Percentiles rank a stretch among this genome's conserved stretches.
phyloP scores from a whole-genome alignment of 2,329 filamentous ascomycete genomes.

The Aureobasidium sp. region DNA sequence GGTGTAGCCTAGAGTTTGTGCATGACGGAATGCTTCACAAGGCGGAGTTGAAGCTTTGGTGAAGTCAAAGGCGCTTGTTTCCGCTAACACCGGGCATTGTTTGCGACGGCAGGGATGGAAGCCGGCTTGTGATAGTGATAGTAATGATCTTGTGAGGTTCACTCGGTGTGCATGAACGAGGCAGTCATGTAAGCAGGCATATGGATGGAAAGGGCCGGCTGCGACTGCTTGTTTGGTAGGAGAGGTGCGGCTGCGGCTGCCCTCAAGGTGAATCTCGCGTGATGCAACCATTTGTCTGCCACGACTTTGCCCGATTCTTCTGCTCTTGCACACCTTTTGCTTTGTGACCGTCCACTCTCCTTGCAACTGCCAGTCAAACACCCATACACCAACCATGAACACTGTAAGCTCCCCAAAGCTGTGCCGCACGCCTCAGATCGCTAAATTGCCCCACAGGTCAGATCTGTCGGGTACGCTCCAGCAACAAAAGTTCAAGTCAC shows the following conservation, averaged over 20 bases:
- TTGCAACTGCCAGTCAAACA: neutral
- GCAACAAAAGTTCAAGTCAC: neutral
- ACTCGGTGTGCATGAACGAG: neutral
- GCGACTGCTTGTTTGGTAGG: constrained; percentile 2
- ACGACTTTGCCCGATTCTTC: constrained; percentile 9
- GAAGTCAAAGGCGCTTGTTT: neutral
- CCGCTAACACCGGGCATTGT: constrained; percentile 4
- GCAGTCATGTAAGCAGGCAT: too few species aligned
- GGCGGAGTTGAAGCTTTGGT: neutral
- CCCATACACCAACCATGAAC: constrained; percentile 17
- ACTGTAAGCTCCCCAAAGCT: constrained; percentile 21
- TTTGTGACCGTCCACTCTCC: neutral
- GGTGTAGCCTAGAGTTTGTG: neutral
- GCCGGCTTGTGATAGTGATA: neutral
- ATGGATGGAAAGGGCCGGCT: neutral
- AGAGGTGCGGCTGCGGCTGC: constrained; percentile 1
- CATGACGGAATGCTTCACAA: constrained; percentile 1
- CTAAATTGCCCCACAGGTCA: constrained; percentile 14
- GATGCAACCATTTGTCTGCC: constrained; percentile 10
- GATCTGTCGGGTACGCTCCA: constrained; percentile 18
- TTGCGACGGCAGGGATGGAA: neutral
- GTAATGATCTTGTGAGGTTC: too few species aligned
- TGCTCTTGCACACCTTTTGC: neutral
- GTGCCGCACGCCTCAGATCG: neutral
- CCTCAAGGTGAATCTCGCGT: constrained; percentile 1